Conservation (phyloP, 192 early-diverging fungal genomes). For the Umbelopsis isabellina region DNA sequence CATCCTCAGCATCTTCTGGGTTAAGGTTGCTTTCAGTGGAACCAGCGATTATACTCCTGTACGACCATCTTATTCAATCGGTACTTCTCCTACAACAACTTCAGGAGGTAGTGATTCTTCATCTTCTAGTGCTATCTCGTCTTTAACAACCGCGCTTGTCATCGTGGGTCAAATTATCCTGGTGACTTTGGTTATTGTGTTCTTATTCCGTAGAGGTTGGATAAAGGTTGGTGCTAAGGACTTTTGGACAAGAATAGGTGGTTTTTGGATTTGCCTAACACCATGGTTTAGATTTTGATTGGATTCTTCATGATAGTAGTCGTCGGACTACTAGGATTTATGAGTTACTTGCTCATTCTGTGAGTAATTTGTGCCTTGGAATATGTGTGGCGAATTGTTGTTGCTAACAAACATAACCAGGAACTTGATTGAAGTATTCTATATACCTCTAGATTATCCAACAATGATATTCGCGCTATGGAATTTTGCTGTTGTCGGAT, state of each 20-base stretch:
- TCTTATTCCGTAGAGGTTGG: conserved; percentile 74
- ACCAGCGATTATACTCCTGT: conserved; percentile 52
- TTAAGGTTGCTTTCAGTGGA: conserved; percentile 66
- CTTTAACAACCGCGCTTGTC: conserved; percentile 62
- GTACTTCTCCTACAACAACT: conserved; percentile 28
- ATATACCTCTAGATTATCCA: conserved; percentile 71
- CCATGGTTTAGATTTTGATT: conserved; percentile 60
- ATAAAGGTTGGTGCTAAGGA: conserved; percentile 62
- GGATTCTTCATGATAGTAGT: conserved; percentile 79
- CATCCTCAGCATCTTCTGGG: conserved; percentile 81
- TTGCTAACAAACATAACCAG: conserved; percentile 5
- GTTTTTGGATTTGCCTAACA: background rate
- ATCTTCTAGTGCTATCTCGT: conserved; percentile 26
- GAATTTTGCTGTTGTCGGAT: conserved; percentile 76
- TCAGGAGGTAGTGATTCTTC: background rate
- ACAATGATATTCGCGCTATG: conserved; percentile 78
- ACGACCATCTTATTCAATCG: background rate
- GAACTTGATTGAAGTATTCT: conserved; percentile 53
- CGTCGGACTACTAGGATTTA: conserved; percentile 68
- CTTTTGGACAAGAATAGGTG: background rate
- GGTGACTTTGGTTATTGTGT: conserved; percentile 76
- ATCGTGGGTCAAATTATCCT: conserved; percentile 81
- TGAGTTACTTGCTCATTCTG: conserved; percentile 67
- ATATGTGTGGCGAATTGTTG: background rate
- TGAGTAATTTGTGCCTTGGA: conserved; percentile 12